Conservation (phyloP, 352 stramenopile genomes). For the Paralagenidium karlingii region DNA sequence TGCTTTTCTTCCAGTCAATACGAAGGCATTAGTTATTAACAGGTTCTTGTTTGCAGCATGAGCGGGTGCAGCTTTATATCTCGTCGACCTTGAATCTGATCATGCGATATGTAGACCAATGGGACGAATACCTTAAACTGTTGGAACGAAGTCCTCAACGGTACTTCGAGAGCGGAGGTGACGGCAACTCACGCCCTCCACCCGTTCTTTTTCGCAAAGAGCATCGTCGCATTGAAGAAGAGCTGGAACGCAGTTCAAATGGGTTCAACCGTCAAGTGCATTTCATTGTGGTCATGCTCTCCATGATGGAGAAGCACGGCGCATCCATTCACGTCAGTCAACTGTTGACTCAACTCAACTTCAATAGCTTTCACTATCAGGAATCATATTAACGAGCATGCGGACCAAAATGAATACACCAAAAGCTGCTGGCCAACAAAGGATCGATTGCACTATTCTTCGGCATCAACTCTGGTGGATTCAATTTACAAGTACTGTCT, state of each 20-base stretch:
- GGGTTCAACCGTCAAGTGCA: conserved; percentile 55
- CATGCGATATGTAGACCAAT: conserved; percentile 36
- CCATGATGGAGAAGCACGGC: conserved; percentile 56
- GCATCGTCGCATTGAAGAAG: conserved; percentile 10
- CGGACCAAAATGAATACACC: no score
- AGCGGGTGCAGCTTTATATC: conserved; percentile 53
- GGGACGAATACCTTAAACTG: conserved; percentile 31
- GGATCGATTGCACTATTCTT: no score
- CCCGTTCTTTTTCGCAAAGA: conserved; percentile 3
- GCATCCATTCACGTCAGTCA: conserved; percentile 54
- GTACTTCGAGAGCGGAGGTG: conserved; percentile 19
- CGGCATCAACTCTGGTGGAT: no score
- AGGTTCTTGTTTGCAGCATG: conserved; percentile 18
- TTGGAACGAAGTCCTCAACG: conserved; percentile 27
- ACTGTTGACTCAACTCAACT: conserved; percentile 60
- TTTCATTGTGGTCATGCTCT: conserved; percentile 60
- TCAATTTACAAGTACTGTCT: no score
- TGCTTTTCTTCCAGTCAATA: no score
- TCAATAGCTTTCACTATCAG: conserved; percentile 66
- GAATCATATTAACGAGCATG: no score
- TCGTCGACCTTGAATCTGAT: conserved; percentile 63
- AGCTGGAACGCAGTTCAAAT: conserved; percentile 21
- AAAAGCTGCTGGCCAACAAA: no score
- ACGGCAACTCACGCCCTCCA: not conserved
- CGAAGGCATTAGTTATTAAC: no score